phyloP scores from a whole-genome alignment of 148 eudicot genomes.

The Chenopodium suecicum region DNA sequence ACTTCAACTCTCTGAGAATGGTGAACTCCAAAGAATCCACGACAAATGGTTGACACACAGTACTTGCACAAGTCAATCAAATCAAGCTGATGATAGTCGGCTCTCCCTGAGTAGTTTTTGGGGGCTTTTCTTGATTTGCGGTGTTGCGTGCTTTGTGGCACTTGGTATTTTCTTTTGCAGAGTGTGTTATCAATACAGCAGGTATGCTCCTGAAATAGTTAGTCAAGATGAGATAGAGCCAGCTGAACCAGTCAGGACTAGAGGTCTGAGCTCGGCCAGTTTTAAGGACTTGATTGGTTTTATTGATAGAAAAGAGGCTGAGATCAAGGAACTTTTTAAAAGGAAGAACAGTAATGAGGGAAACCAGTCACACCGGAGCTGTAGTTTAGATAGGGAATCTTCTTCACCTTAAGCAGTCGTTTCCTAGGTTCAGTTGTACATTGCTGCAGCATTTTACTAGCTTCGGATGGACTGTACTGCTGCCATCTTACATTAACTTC shows the following conservation, averaged over 20 bases:
- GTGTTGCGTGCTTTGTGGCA: constrained; percentile 60
- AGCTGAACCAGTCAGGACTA: constrained; percentile 33
- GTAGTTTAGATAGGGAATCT: constrained; percentile 22
- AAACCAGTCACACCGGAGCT: constrained; percentile 27
- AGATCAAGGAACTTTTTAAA: constrained; percentile 50
- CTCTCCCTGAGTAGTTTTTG: constrained; percentile 84
- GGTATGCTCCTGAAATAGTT: constrained; percentile 37
- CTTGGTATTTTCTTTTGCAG: constrained; percentile 52
- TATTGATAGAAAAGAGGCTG: constrained; percentile 63
- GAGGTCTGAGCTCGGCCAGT: constrained; percentile 43
- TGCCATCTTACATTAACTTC: neutral
- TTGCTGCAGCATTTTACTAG: neutral
- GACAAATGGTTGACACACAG: constrained; percentile 69
- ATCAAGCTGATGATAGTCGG: constrained; percentile 39
- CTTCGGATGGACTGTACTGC: neutral
- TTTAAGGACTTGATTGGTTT: constrained; percentile 53
- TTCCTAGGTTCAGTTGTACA: neutral
- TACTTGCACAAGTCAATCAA: constrained; percentile 43
- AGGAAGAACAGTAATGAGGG: constrained; percentile 35
- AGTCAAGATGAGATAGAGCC: constrained; percentile 43
- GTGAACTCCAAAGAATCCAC: constrained; percentile 69
- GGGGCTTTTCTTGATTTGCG: constrained; percentile 89
- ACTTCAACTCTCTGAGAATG: constrained; percentile 74
- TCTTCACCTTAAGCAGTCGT: constrained; percentile 9
- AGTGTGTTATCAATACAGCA: constrained; percentile 57